Conservation (phyloP, 2,329 filamentous ascomycete genomes). For the Hypoxylon sp. region DNA sequence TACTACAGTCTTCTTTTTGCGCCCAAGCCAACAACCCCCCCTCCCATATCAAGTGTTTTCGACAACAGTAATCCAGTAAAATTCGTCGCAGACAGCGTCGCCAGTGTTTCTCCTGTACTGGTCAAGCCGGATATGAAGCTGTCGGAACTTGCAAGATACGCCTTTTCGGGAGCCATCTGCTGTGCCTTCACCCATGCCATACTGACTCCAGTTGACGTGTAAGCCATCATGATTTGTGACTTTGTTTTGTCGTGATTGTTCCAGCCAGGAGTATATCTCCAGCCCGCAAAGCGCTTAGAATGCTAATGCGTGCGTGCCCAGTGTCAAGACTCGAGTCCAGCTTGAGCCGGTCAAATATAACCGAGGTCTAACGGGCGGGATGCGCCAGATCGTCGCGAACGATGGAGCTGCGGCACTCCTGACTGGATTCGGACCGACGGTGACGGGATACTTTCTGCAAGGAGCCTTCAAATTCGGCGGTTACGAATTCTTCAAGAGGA, state of each 20-base stretch:
- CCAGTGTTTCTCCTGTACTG: constrained; percentile 29
- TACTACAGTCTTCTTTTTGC: constrained; percentile 39
- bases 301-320: constrained; percentile 38
- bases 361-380: constrained; percentile 45
- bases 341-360: constrained; percentile 49
- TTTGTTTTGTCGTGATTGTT: constrained; percentile 25
- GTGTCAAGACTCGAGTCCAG: constrained; percentile 51
- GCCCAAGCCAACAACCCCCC: constrained; percentile 29
- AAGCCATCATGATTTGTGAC: constrained; percentile 42
- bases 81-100: constrained; percentile 35
- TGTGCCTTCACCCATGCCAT: constrained; percentile 50
- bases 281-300: constrained; percentile 10
- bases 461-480: constrained; percentile 51
- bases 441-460: constrained; percentile 50
- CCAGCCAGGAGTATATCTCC: constrained; percentile 13
- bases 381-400: constrained; percentile 45
- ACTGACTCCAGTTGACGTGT: constrained; percentile 49
- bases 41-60: constrained; percentile 38
- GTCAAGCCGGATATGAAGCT: constrained; percentile 31
- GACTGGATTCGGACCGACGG: constrained; percentile 50
- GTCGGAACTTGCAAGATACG: constrained; percentile 46
- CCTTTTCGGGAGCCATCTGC: constrained; percentile 49
- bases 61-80: constrained; percentile 43
- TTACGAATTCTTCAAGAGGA: constrained; percentile 50
- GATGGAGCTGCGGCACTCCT: constrained; percentile 47